A percentile compares a stretch with the other conserved stretches of the same genome.
phyloP scores from a whole-genome alignment of 2,329 filamentous ascomycete genomes.

The Alternaria infectoria region DNA sequence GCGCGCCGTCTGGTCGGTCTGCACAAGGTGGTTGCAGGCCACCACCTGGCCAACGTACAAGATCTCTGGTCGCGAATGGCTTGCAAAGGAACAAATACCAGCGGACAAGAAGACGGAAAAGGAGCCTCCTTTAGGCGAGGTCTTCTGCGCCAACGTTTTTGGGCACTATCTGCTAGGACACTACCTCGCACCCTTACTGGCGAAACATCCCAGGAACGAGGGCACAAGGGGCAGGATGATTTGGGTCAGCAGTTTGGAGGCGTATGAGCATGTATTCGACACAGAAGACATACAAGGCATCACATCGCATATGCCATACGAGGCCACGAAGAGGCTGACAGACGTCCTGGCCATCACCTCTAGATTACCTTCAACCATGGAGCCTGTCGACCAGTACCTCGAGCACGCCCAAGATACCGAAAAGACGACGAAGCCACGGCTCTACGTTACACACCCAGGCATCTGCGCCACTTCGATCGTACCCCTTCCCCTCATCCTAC shows the following conservation, averaged over 20 bases:
- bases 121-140: conserved; percentile 72
- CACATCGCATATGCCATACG: conserved; percentile 70
- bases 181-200: conserved; percentile 75
- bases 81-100: conserved; percentile 61
- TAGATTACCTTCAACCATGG: conserved; percentile 67
- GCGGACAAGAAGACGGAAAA: conserved; percentile 40
- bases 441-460: conserved; percentile 86
- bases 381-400: conserved; percentile 48
- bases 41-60: conserved; percentile 83
- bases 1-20: conserved; percentile 60
- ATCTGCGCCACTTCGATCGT: conserved; percentile 84
- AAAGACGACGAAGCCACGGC: conserved; percentile 57
- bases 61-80: conserved; percentile 62
- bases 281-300: conserved; percentile 79
- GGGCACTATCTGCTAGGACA: conserved; percentile 92
- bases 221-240: conserved; percentile 70
- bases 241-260: conserved; percentile 87
- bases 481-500: conserved; percentile 72
- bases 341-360: conserved; percentile 81
- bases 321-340: conserved; percentile 84
- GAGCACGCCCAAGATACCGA: conserved; percentile 12
- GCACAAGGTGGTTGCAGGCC: conserved; percentile 70
- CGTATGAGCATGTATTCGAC: conserved; percentile 63
- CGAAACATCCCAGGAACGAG: conserved; percentile 51
- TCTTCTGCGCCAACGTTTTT: conserved; percentile 93